Conservation (phyloP, 106 monocot species). For the Dactylorhiza incarnata region DNA sequence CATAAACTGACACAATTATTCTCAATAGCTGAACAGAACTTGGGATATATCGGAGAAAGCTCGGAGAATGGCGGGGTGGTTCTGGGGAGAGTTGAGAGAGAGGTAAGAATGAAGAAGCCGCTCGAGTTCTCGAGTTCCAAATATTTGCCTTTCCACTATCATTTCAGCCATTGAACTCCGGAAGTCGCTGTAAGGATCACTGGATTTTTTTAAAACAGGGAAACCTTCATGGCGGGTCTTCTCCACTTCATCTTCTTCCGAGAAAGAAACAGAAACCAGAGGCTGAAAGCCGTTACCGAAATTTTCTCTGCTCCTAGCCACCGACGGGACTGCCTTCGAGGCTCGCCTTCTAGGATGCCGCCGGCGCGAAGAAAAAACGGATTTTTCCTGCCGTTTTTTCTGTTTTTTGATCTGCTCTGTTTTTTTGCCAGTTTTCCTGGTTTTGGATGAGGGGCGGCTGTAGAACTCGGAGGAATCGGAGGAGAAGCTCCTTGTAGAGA, state of each 20-base stretch:
- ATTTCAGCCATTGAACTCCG: constrained; percentile 72
- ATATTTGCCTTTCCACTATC: constrained; percentile 40
- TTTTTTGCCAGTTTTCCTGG: constrained; percentile 12
- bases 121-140: constrained; percentile 18
- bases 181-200: constrained; percentile 61
- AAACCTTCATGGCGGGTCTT: constrained; percentile 5
- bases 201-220: constrained; percentile 56
- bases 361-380: neutral
- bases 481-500: constrained; percentile 60
- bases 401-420: neutral
- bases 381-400: constrained; percentile 7
- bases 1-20: neutral
- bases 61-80: constrained; percentile 33
- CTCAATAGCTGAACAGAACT: constrained; percentile 8
- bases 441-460: constrained; percentile 15
- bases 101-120: constrained; percentile 35
- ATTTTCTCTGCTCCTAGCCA: neutral
- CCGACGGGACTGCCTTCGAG: too few relatives aligned
- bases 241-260: neutral
- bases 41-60: constrained; percentile 54
- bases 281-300: constrained; percentile 40
- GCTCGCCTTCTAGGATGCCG: neutral
- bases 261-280: constrained; percentile 20
- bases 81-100: constrained; percentile 21
- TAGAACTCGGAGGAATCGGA: constrained; percentile 70